Evolutionary conservation across 2,329 filamentous ascomycete species (phyloP), one percentile per base, ranked within the genome.

Genomic region (Xylaria sp.): DNA sequence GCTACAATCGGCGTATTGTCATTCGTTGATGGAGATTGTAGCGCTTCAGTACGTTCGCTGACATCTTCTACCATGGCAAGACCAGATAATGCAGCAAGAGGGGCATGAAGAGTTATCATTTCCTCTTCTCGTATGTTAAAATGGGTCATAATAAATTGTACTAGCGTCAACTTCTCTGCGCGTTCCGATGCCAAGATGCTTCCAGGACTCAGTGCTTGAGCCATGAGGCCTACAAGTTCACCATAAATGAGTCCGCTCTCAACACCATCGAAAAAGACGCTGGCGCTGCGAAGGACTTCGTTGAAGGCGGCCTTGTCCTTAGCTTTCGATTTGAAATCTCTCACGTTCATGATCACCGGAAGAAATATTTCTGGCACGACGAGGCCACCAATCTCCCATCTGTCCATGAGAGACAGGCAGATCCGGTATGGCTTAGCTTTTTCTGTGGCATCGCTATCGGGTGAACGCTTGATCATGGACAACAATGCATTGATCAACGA

Each of bases 41-140:
- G 57, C 60, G 68, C 65, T 33, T 72, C 73, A 7, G 78, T 73
- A 67, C 78, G 79, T 68, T 81, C 81, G 67, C 81, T 83, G 2
- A 82, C 79, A 65, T 91, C 83, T 75, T 89, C 82, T 49, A 90
- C 80, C 88, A 88, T 90, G 72, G 82, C 83, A 38, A 86, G 80
- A 31, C 92, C 83, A 3, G 90, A 88, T n/a, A 97, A 80, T 2
- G 89, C 86, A 62, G 92, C 86, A 33, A 97, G 81, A 40, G 95
- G 95, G 36, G 94, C 92, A 80, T 98, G 95, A 26, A 93, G 83
- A 1, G 92, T 88, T 17, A 97, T 81, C 95, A 99, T 98, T 77
- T 99, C 97, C 79, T 98, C 96, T 80, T 99, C 96, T 62, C 91
- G 89, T 59, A 98, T 88, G 79, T 97, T 98, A 84, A 99, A 99